phyloP scores from a whole-genome alignment of 495 filamentous ascomycete species.

The Neurospora tetraspora region DNA sequence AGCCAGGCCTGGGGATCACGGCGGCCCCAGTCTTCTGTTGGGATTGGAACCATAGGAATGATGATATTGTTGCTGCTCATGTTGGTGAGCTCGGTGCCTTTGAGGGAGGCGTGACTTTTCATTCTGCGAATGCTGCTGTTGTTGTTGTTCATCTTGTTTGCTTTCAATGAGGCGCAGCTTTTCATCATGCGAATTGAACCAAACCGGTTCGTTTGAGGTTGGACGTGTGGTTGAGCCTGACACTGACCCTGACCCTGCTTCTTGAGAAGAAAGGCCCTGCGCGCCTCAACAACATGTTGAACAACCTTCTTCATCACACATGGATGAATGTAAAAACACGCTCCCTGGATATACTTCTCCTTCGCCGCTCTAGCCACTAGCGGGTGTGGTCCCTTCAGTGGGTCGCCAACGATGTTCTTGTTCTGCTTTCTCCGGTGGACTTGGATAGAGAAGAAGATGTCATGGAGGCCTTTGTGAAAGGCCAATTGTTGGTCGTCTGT shows the following conservation, averaged over 20 bases:
- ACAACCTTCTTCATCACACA: background rate
- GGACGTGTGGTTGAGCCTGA: background rate
- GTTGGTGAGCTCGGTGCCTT: background rate
- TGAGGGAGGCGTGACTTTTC: background rate
- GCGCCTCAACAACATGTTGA: background rate
- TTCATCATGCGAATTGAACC: background rate
- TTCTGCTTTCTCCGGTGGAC: background rate
- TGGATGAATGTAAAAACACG: background rate
- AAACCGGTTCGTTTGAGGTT: background rate
- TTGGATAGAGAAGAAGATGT: background rate
- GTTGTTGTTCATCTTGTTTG: background rate
- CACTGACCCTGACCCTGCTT: background rate
- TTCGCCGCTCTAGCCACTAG: background rate
- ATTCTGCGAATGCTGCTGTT: background rate
- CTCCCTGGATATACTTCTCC: background rate
- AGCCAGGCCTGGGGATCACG: background rate
- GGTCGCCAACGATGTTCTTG: background rate
- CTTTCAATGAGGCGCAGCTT: background rate
- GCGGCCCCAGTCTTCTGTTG: background rate
- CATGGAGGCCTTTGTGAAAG: background rate
- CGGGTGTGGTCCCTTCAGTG: background rate
- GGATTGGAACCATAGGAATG: background rate
- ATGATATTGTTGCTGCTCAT: background rate
- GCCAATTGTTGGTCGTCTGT: background rate
- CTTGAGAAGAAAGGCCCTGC: background rate